Percentiles rank a stretch among this genome's conserved stretches.
Conservation (phyloP, 306 rosid genomes). For the Dryas alaskensis region DNA sequence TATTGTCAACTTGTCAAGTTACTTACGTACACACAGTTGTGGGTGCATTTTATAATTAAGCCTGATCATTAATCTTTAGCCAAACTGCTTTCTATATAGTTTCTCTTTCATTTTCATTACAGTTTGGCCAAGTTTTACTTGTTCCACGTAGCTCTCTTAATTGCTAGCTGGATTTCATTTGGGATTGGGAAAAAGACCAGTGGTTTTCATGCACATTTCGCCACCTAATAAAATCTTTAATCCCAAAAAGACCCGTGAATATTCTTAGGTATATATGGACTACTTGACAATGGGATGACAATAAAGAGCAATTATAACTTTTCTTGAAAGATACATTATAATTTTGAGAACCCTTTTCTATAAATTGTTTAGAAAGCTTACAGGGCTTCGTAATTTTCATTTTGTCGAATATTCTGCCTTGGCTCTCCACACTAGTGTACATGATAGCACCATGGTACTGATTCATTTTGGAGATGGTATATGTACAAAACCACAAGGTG, state of each 20-base stretch:
- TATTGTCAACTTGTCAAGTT: conserved; percentile 26
- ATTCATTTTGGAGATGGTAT: background rate
- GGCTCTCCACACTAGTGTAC: too few species aligned
- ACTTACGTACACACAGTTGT: too few species aligned
- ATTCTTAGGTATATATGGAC: too few species aligned
- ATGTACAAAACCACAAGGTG: conserved; percentile 19
- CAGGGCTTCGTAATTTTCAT: too few species aligned
- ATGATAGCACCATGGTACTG: too few species aligned
- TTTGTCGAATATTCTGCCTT: too few species aligned
- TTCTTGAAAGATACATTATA: too few species aligned
- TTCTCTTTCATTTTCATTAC: conserved; percentile 51
- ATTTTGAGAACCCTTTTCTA: too few species aligned
- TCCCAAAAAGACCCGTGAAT: too few species aligned
- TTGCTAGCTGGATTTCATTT: background rate
- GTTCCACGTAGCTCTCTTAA: background rate
- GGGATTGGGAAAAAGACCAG: background rate
- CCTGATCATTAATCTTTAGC: conserved; percentile 21
- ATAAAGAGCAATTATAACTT: too few species aligned
- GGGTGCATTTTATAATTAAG: background rate
- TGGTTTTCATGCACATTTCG: background rate
- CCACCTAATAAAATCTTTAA: background rate
- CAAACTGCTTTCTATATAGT: conserved; percentile 20
- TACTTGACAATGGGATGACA: too few species aligned
- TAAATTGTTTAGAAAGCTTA: too few species aligned
- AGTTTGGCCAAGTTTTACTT: conserved; percentile 30